Evolutionary conservation across 345 rosid species (phyloP).

Genomic region (Melaleuca quinquenervia): DNA sequence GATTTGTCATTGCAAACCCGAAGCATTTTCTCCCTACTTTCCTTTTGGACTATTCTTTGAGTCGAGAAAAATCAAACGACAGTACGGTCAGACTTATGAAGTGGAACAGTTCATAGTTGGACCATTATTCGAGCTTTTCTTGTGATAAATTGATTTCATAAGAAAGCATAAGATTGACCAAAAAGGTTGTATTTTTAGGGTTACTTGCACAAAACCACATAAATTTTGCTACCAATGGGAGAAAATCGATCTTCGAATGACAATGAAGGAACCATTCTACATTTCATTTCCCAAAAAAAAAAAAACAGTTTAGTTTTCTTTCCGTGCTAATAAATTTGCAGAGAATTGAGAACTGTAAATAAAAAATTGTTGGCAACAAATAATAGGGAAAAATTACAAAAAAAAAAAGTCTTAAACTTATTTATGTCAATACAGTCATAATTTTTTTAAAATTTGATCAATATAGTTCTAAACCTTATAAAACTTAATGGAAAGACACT

Average conservation of each 20-base stretch:
- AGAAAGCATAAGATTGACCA: background rate
- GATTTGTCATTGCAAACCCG: background rate
- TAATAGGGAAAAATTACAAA: background rate
- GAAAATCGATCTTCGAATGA: background rate
- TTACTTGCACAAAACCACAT: background rate
- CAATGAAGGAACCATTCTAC: background rate
- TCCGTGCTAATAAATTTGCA: background rate
- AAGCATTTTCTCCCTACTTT: background rate
- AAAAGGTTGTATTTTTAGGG: background rate
- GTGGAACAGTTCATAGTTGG: background rate
- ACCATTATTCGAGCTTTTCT: background rate
- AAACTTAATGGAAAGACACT: too few species aligned
- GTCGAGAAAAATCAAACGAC: background rate
- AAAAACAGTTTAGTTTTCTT: background rate
- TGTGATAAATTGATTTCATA: background rate
- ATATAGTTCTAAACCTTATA: too few species aligned
- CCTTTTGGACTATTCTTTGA: background rate
- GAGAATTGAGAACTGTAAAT: background rate
- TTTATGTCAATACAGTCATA: too few species aligned
- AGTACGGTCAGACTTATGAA: background rate
- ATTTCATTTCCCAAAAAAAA: fast-evolving
- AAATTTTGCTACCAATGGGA: background rate
- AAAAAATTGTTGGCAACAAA: background rate
- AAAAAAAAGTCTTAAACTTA: too few species aligned
- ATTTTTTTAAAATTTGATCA: too few species aligned